Percentiles rank a stretch among this genome's conserved stretches.
phyloP scores from a whole-genome alignment of 2,329 filamentous ascomycete genomes.

The Rhinocladiella similis region DNA sequence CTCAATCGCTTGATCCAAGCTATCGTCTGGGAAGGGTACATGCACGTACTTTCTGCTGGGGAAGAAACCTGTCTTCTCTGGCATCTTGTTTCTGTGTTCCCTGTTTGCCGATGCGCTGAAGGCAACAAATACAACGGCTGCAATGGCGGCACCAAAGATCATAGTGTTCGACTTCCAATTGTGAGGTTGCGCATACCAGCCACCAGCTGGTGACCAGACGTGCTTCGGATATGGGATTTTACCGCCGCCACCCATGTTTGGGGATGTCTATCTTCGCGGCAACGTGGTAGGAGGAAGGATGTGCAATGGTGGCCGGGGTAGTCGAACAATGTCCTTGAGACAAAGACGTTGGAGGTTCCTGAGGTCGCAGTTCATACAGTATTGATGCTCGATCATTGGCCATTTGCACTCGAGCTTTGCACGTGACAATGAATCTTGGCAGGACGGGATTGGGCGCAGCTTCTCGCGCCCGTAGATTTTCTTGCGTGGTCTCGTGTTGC shows the following conservation, averaged over 20 bases:
- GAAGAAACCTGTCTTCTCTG: constrained; percentile 74
- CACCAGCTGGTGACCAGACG: constrained; percentile 97
- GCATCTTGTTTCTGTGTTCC: constrained; percentile 73
- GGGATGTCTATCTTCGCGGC: not conserved
- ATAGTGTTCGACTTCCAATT: constrained; percentile 96
- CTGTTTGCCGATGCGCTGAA: constrained; percentile 74
- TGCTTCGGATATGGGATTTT: constrained; percentile 80
- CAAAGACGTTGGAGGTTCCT: not conserved
- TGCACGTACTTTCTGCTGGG: constrained; percentile 76
- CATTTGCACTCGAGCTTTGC: not conserved
- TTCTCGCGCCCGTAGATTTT: constrained; percentile 14
- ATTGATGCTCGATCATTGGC: not conserved
- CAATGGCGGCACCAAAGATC: constrained; percentile 67
- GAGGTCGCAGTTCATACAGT: not conserved
- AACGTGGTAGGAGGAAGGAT: not conserved
- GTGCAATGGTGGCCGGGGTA: not conserved
- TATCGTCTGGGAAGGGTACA: not conserved
- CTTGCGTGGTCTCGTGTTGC: constrained; percentile 28
- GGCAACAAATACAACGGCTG: constrained; percentile 66
- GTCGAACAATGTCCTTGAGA: too few relatives aligned
- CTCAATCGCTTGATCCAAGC: not conserved
- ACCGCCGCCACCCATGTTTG: constrained; percentile 70
- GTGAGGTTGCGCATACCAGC: constrained; percentile 91
- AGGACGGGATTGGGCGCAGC: constrained; percentile 6
- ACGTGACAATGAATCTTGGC: not conserved